A percentile compares a stretch with the other conserved stretches of the same genome.
phyloP scores from a whole-genome alignment of 169 alveolate species.

The Plasmodium reichenowi region DNA sequence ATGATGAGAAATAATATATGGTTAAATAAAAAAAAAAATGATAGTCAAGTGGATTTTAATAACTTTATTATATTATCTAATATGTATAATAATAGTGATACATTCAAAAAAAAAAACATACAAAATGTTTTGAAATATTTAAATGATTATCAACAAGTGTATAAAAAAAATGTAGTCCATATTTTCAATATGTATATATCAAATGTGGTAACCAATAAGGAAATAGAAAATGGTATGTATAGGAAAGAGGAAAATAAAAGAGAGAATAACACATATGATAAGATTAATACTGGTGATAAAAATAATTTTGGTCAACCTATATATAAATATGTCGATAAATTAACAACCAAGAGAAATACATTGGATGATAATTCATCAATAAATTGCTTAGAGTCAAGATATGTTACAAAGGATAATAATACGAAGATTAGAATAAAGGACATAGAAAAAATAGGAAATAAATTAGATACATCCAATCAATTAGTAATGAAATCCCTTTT shows the following conservation, averaged over 20 bases:
- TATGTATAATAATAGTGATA: slow-evolving; percentile 47
- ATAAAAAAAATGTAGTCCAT: slow-evolving; percentile 2
- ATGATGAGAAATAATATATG: slow-evolving; percentile 12
- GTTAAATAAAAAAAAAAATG: background rate
- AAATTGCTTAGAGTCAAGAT: background rate
- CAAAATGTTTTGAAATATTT: slow-evolving; percentile 28
- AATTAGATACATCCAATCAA: slow-evolving; percentile 31
- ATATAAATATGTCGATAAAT: background rate
- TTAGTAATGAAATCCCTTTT: slow-evolving; percentile 20
- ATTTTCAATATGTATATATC: background rate
- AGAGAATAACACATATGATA: background rate
- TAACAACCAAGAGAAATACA: background rate
- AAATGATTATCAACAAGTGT: slow-evolving; percentile 12
- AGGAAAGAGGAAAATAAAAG: background rate
- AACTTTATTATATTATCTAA: slow-evolving; percentile 72
- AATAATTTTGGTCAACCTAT: background rate
- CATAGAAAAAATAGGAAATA: slow-evolving; percentile 16
- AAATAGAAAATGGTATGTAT: background rate
- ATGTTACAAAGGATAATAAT: background rate
- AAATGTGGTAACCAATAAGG: background rate
- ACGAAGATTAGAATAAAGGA: background rate
- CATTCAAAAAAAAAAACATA: slow-evolving; percentile 37
- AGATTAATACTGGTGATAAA: background rate
- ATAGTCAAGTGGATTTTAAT: slow-evolving; percentile 64
- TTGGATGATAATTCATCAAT: background rate